Conservation (phyloP, 257 asterid genomes). For the Capsicum chinense region DNA sequence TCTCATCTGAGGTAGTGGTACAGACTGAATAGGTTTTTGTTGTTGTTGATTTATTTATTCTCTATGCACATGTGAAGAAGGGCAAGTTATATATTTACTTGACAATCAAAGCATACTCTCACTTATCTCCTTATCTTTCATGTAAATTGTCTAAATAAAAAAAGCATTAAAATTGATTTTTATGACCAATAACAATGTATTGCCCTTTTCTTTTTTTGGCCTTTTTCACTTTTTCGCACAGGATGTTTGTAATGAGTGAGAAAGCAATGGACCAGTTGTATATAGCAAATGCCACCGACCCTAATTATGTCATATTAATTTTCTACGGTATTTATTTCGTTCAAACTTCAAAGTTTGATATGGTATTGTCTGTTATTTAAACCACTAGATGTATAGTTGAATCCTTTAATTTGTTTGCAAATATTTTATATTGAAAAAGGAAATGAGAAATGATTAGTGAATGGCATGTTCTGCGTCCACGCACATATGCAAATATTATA, state of each 20-base stretch:
- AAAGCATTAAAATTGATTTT: neutral
- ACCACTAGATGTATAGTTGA: neutral
- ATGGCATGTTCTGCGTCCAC: slow-evolving; percentile 27
- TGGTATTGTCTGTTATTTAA: neutral
- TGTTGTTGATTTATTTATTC: no score
- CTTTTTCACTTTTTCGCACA: neutral
- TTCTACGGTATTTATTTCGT: neutral
- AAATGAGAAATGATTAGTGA: slow-evolving; percentile 11
- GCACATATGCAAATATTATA: slow-evolving; percentile 10
- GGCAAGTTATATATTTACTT: no score
- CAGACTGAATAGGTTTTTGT: no score
- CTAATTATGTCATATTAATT: slow-evolving; percentile 28
- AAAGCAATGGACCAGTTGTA: neutral
- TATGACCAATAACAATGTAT: neutral
- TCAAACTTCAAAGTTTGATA: neutral
- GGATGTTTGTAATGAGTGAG: neutral
- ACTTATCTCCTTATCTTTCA: no score
- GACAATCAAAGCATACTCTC: no score
- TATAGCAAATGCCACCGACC: slow-evolving; percentile 45
- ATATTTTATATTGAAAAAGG: no score
- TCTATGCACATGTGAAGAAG: no score
- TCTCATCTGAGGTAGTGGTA: no score
- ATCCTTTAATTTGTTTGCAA: neutral
- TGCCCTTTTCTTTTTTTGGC: neutral
- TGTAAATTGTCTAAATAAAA: no score